These are phyloP conservation scores for Zychaea mexicana DNA, from an alignment of 371 early-diverging fungal genomes.

Conservation along the genomic window DNA sequence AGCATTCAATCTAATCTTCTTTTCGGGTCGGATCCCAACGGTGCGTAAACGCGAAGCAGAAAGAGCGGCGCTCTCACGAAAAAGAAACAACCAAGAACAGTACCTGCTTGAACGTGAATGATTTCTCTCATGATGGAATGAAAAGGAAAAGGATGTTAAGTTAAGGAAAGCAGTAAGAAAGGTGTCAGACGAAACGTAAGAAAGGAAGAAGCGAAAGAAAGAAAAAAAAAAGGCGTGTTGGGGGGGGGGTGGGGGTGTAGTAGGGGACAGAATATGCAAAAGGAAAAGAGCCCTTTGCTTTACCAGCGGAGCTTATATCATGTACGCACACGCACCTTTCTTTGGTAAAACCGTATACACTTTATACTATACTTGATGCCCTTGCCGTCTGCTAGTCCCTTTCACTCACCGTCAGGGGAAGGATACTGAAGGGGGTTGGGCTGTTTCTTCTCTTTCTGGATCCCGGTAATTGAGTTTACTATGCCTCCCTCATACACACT, in stretches of 20 bases:
- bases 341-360: too few relatives aligned
- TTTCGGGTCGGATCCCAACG: neutral
- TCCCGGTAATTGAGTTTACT: too few relatives aligned
- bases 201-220: neutral
- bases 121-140: conserved; percentile 96
- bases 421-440: too few relatives aligned
- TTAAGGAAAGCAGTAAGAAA: neutral
- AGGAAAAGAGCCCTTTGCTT: neutral
- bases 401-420: too few relatives aligned
- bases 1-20: neutral
- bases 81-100: neutral
- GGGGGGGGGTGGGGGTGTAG: neutral
- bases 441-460: too few relatives aligned
- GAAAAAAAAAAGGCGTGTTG: neutral
- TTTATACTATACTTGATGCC: too few relatives aligned
- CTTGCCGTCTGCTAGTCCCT: too few relatives aligned
- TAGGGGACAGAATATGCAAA: neutral
- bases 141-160: neutral
- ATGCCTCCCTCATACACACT: too few relatives aligned
- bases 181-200: neutral
- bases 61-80: neutral
- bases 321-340: too few relatives aligned
- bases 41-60: too few relatives aligned
- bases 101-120: conserved; percentile 92
- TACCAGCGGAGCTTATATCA: neutral